A percentile compares a stretch with the other conserved stretches of the same genome.
Evolutionary conservation across 2,329 filamentous ascomycete species (phyloP).

Genomic region (Diaporthe vaccinii): DNA sequence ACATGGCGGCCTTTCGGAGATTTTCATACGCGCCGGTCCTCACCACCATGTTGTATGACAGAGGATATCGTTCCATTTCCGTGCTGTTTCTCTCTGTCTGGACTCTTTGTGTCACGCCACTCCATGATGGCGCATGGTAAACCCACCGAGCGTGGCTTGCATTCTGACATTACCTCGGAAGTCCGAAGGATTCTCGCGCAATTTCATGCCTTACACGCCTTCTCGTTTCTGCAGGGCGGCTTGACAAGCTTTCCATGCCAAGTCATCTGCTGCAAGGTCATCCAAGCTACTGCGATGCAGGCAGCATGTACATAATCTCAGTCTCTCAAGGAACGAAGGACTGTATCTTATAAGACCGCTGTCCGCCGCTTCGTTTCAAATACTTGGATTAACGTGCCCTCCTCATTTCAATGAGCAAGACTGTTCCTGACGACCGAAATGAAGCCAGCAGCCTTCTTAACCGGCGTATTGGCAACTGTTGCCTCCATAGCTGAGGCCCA

Average conservation of each 20-base stretch:
- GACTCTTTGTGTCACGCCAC: neutral
- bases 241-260: neutral
- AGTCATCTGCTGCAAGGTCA: conserved; percentile 17
- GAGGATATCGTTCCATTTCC: neutral
- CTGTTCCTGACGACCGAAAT: neutral
- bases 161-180: conserved; percentile 9
- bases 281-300: neutral
- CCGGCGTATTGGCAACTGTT: neutral
- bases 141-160: neutral
- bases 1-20: neutral
- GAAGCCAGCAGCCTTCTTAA: neutral
- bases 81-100: neutral
- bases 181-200: conserved; percentile 4
- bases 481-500: neutral
- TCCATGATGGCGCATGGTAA: neutral
- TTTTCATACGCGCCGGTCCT: neutral
- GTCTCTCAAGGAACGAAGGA: neutral
- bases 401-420: neutral
- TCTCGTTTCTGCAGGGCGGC: conserved; percentile 3
- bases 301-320: neutral
- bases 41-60: neutral
- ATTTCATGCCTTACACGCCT: neutral
- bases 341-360: neutral
- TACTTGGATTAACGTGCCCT: neutral
- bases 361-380: neutral